Conservation (phyloP, 192 early-diverging fungal species). For the Umbelopsis isabellina region DNA sequence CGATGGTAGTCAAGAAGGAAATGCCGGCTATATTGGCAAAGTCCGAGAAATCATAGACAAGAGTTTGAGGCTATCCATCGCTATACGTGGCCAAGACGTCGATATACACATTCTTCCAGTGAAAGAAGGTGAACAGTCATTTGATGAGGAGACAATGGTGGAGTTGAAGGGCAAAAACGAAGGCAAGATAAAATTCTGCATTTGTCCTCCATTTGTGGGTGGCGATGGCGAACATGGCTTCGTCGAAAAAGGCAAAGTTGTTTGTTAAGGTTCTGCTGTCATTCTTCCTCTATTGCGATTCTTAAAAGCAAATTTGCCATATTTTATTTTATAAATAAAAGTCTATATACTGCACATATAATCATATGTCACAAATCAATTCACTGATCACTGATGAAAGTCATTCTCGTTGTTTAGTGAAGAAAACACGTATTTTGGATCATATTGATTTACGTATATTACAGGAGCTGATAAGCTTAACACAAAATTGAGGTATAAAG, state of each 20-base stretch:
- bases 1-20: slow-evolving; percentile 28
- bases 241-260: slow-evolving; percentile 46
- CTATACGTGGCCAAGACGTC: slow-evolving; percentile 46
- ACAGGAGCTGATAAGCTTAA: too few species aligned
- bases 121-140: slow-evolving; percentile 37
- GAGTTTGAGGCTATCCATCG: slow-evolving; percentile 34
- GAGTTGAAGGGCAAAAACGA: slow-evolving; percentile 35
- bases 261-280: slow-evolving; percentile 3
- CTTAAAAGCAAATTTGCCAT: too few species aligned
- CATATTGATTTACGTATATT: too few species aligned
- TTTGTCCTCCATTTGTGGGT: slow-evolving; percentile 44
- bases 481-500: too few species aligned
- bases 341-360: too few species aligned
- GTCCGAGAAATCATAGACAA: slow-evolving; percentile 39
- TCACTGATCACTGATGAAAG: too few species aligned
- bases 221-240: slow-evolving; percentile 48
- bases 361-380: too few species aligned
- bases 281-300: too few species aligned
- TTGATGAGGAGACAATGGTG: slow-evolving; percentile 43
- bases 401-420: too few species aligned
- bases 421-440: too few species aligned
- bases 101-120: slow-evolving; percentile 34
- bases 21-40: slow-evolving; percentile 33
- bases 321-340: too few species aligned
- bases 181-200: slow-evolving; percentile 34